Conservation (phyloP, 164 flowering plant genomes). For the Umbilicus rupestris region DNA sequence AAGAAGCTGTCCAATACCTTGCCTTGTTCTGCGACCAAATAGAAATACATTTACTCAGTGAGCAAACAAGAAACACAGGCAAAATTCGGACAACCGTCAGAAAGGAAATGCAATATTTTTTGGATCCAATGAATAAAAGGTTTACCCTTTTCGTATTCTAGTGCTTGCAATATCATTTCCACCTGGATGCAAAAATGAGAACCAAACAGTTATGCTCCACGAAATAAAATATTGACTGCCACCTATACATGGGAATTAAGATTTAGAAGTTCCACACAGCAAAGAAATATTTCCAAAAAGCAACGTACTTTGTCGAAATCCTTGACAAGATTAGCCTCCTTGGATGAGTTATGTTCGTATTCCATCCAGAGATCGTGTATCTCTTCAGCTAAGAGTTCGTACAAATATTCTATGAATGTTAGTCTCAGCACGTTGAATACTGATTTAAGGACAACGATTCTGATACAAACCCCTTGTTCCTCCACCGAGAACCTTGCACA, state of each 20-base stretch:
- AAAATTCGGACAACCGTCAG: background rate
- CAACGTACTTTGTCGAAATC: conserved; percentile 82
- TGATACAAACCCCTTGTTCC: conserved; percentile 54
- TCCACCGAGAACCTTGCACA: conserved; percentile 87
- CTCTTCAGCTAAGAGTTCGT: conserved; percentile 60
- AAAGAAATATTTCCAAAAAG: background rate
- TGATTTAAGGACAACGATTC: background rate
- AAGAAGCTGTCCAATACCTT: conserved; percentile 82
- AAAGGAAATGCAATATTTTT: background rate
- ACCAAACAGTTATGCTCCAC: background rate
- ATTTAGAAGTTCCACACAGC: background rate
- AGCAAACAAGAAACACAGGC: background rate
- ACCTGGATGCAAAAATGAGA: conserved; percentile 33
- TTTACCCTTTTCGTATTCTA: conserved; percentile 84
- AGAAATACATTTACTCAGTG: background rate
- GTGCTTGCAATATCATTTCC: conserved; percentile 97
- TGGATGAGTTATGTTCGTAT: conserved; percentile 73
- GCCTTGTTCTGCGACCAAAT: conserved; percentile 67
- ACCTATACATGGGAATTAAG: background rate
- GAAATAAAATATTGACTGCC: background rate
- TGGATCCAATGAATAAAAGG: background rate
- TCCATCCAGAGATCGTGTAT: conserved; percentile 77
- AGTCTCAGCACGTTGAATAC: background rate
- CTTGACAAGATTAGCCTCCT: conserved; percentile 88
- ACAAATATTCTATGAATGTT: background rate